These are phyloP conservation scores for Grosmannia serpens DNA, from an alignment of 2,329 filamentous ascomycete genomes.

Conservation along the genomic window DNA sequence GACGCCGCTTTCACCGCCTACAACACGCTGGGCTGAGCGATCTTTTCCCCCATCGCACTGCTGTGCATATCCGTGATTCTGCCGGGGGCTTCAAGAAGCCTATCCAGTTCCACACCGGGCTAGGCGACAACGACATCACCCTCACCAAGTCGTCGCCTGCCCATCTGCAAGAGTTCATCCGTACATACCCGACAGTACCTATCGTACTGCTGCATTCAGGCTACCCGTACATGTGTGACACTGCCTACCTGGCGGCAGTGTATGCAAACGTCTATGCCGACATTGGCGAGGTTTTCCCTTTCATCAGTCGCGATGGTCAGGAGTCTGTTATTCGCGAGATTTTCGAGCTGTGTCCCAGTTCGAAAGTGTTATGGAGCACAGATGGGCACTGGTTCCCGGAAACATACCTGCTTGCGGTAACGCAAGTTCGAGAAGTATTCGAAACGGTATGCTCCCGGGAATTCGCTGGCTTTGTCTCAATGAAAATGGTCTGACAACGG, in stretches of 20 bases:
- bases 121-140: conserved; percentile 69
- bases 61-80: conserved; percentile 42
- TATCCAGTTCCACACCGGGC: conserved; percentile 72
- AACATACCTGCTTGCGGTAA: conserved; percentile 61
- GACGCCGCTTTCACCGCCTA: conserved; percentile 36
- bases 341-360: conserved; percentile 62
- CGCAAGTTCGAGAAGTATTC: conserved; percentile 60
- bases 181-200: conserved; percentile 54
- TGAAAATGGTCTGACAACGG: neutral
- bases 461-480: neutral
- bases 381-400: conserved; percentile 73
- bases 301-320: conserved; percentile 65
- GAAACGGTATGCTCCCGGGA: conserved; percentile 39
- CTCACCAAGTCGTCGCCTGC: conserved; percentile 61
- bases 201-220: conserved; percentile 71
- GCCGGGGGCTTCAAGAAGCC: conserved; percentile 47
- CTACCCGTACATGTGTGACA: conserved; percentile 70
- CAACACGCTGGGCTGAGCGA: conserved; percentile 57
- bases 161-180: conserved; percentile 62
- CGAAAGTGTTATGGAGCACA: conserved; percentile 69
- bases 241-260: conserved; percentile 64
- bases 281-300: conserved; percentile 72
- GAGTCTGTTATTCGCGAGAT: conserved; percentile 58
- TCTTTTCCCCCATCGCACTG: conserved; percentile 52
- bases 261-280: conserved; percentile 76